phyloP scores from a whole-genome alignment of 305 asterid species.

The Fraxinus albicans region DNA sequence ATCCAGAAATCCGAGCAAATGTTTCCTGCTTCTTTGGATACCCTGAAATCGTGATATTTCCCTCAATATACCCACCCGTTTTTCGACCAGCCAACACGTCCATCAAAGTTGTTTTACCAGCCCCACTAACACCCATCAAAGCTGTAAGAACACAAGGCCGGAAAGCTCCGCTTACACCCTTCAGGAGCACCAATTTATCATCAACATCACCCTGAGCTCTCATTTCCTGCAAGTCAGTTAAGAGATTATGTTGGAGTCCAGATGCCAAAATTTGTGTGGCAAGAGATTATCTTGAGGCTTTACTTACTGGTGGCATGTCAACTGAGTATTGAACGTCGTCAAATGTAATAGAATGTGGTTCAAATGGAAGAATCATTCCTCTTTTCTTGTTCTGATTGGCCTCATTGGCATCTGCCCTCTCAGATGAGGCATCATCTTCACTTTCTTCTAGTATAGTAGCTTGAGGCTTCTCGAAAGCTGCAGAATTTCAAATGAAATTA shows the following conservation, averaged over 20 bases:
- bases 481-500: not conserved
- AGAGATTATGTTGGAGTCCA: not conserved
- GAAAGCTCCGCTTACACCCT: constrained; percentile 71
- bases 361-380: constrained; percentile 80
- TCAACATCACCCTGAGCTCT: constrained; percentile 55
- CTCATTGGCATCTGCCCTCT: constrained; percentile 21
- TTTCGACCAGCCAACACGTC: constrained; percentile 84
- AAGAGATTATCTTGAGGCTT: not conserved
- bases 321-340: constrained; percentile 56
- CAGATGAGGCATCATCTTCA: constrained; percentile 24
- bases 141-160: constrained; percentile 89
- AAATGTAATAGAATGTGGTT: constrained; percentile 63
- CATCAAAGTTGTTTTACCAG: constrained; percentile 86
- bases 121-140: constrained; percentile 90
- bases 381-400: constrained; percentile 25
- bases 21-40: constrained; percentile 68
- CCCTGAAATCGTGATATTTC: constrained; percentile 60
- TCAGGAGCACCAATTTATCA: constrained; percentile 54
- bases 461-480: constrained; percentile 57
- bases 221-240: constrained; percentile 53
- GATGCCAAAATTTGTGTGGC: not conserved
- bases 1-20: constrained; percentile 73
- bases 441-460: constrained; percentile 35
- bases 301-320: constrained; percentile 65
- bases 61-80: constrained; percentile 78